These are phyloP conservation scores for Rauvolfia tetraphylla DNA, from an alignment of 257 asterid genomes.

Conservation along the genomic window DNA sequence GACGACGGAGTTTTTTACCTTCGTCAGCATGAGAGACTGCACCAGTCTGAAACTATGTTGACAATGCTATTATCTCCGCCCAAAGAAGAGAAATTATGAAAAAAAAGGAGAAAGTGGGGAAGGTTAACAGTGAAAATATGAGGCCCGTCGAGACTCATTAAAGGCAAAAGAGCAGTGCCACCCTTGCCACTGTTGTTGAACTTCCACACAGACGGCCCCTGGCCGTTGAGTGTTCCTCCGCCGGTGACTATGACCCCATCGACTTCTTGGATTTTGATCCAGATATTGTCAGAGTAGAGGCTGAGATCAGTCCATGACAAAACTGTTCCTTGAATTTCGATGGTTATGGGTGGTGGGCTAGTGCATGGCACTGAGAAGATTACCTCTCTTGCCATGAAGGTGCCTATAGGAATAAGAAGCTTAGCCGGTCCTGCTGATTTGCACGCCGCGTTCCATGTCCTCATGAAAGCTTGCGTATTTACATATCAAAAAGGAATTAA, in stretches of 20 bases:
- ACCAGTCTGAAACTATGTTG: background rate
- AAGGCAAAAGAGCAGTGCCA: conserved; percentile 16
- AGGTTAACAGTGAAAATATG: background rate
- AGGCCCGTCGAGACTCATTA: conserved; percentile 32
- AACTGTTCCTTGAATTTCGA: conserved; percentile 13
- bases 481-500: too few species aligned
- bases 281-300: background rate
- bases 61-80: background rate
- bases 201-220: conserved; percentile 6
- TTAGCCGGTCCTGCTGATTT: conserved; percentile 13
- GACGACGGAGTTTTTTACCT: conserved; percentile 20
- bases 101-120: background rate
- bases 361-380: conserved; percentile 19
- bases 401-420: conserved; percentile 10
- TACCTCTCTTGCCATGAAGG: conserved; percentile 3
- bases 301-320: conserved; percentile 9
- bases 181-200: background rate
- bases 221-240: conserved; percentile 13
- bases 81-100: too few species aligned
- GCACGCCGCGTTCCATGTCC: conserved; percentile 22
- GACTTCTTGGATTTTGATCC: background rate
- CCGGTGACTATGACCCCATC: conserved; percentile 10
- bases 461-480: conserved; percentile 9
- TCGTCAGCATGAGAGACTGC: conserved; percentile 45
- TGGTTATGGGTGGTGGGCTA: conserved; percentile 3